Base-by-base conservation (phyloP, 164 flowering plant genomes). In the Aristolochia fimbriata region DNA sequence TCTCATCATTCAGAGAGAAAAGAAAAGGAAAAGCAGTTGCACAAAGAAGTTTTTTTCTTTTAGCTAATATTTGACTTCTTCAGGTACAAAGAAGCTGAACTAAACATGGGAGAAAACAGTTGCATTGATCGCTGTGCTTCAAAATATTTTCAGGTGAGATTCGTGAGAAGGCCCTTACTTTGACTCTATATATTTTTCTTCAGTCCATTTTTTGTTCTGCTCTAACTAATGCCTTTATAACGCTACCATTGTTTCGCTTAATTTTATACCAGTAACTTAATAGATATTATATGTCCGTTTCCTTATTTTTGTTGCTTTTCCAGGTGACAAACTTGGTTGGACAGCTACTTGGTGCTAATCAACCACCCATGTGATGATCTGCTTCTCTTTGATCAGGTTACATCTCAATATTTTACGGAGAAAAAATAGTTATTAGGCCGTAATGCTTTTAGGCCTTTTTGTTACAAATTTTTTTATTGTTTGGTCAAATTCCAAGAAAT, bases 51-150 rank as follows among this genome's bases (percentile, higher is more conserved):
- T 27, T 27, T 5, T 22, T 21, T 45, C n/a, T 54, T 15, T 49
- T 47, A 46, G 5, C 23, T 30, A 49, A 11, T 24, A 9, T 0
- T 51, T 10, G 1, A 37, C 58, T 70, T 27, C 30, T 66, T 22
- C 77, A 93, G 97, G 82, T 86, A 86, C 79, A 93, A 90, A 77
- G 99, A 93, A 50, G 56, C 86, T 55, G 99, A 93, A 76, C 78
- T 93, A 61, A 83, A 91, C 73, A 88, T 91, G 95, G 97, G 96
- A 60, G 99, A 94, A 73, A 94, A 86, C 57, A 86, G 91, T 68
- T 94, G 99, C 78, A 91, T 91, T 71, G 97, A 88, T 68, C 95
- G 97, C 2, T 94, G 99, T 72, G 97, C 91, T 71, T 82, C 97
- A 47, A 94, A 91, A 57, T 94, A 94, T 66, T 88, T 91, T 92